phyloP scores from a whole-genome alignment of 495 filamentous ascomycete species.

The Aspergillus mulundensis region DNA sequence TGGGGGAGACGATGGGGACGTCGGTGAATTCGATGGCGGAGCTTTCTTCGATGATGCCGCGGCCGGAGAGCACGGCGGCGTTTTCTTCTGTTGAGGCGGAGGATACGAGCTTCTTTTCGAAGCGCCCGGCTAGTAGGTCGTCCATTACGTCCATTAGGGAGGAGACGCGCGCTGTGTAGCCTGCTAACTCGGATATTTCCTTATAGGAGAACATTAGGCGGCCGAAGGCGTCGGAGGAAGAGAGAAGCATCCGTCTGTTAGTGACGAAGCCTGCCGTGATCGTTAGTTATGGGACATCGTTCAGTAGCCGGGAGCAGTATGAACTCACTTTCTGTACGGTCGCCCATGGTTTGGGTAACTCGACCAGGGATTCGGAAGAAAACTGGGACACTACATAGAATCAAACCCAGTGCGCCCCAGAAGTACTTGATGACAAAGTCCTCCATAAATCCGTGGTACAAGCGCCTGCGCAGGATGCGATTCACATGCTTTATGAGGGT shows the following conservation, averaged over 20 bases:
- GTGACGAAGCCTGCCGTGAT: slow-evolving; percentile 69
- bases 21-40: slow-evolving; percentile 79
- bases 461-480: slow-evolving; percentile 78
- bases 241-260: slow-evolving; percentile 84
- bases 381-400: slow-evolving; percentile 93
- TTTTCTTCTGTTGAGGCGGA: slow-evolving; percentile 75
- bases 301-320: neutral
- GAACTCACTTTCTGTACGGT: slow-evolving; percentile 77
- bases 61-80: slow-evolving; percentile 69
- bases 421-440: slow-evolving; percentile 99
- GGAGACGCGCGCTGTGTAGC: slow-evolving; percentile 87
- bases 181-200: slow-evolving; percentile 92
- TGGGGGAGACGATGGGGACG: slow-evolving; percentile 96
- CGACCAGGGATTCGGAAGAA: slow-evolving; percentile 89
- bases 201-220: slow-evolving; percentile 98
- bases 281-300: neutral
- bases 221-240: slow-evolving; percentile 92
- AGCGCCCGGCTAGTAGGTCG: slow-evolving; percentile 80
- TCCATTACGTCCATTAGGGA: slow-evolving; percentile 90
- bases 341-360: slow-evolving; percentile 70
- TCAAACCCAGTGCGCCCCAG: slow-evolving; percentile 90
- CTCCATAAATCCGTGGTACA: slow-evolving; percentile 98
- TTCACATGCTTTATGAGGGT: slow-evolving; percentile 99
- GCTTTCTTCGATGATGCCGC: slow-evolving; percentile 74
- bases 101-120: slow-evolving; percentile 93